Conservation (phyloP, 176 grass and related monocot genomes). For the Puya raimondii region DNA sequence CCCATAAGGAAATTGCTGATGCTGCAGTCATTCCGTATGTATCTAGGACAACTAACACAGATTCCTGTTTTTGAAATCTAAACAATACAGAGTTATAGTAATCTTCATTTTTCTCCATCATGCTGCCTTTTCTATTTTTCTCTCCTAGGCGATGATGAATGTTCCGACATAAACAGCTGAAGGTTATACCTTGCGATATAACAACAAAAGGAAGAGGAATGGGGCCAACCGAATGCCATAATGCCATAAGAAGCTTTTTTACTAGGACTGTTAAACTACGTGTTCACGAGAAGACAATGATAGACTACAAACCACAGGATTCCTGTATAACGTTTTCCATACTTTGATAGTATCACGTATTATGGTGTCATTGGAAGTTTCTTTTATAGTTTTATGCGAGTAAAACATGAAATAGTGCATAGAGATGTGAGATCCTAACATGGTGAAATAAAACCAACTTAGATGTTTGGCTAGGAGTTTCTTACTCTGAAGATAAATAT, state of each 20-base stretch:
- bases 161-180: too few relatives aligned
- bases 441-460: not conserved
- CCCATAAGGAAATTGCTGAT: conserved; percentile 45
- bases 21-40: conserved; percentile 59
- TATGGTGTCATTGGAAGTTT: not conserved
- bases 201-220: too few relatives aligned
- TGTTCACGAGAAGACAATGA: too few relatives aligned
- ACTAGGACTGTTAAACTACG: too few relatives aligned
- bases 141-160: not conserved
- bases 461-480: not conserved
- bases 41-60: not conserved
- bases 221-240: too few relatives aligned
- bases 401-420: too few relatives aligned
- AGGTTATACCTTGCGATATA: too few relatives aligned
- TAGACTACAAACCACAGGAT: too few relatives aligned
- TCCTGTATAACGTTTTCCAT: too few relatives aligned
- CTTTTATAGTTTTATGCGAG: not conserved
- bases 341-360: too few relatives aligned
- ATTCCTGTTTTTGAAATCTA: too few relatives aligned
- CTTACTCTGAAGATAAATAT: not conserved
- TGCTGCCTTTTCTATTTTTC: not conserved
- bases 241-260: too few relatives aligned
- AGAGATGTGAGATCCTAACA: not conserved
- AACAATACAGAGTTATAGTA: not conserved
- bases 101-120: not conserved